Evolutionary conservation across 371 early-diverging fungal genomes (phyloP).

Genomic region (Mucor racemosus): DNA sequence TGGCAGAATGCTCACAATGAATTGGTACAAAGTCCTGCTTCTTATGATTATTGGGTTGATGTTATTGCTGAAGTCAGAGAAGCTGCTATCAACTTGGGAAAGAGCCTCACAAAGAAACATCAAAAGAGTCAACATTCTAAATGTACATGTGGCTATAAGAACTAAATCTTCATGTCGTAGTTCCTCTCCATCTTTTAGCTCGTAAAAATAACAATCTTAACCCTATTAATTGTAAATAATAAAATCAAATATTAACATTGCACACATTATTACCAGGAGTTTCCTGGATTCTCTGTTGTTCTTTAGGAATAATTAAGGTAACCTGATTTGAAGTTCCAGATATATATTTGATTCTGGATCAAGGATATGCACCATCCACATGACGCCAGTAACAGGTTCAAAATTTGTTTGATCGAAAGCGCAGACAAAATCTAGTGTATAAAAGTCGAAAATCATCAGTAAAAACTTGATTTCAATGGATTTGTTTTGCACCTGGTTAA

Average conservation of each 20-base stretch:
- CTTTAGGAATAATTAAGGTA: too few species aligned
- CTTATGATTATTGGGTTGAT: slow-evolving; percentile 23
- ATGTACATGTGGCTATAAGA: background rate
- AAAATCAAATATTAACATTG: background rate
- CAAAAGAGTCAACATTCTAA: background rate
- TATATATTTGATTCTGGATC: too few species aligned
- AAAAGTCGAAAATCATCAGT: too few species aligned
- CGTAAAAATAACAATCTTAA: background rate
- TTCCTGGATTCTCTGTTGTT: too few species aligned
- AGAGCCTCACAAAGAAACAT: background rate
- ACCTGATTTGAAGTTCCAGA: too few species aligned
- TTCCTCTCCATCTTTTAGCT: background rate
- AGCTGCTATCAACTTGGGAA: slow-evolving; percentile 12
- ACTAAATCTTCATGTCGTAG: background rate
- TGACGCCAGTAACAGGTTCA: too few species aligned
- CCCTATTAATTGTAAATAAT: background rate
- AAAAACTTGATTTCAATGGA: too few species aligned
- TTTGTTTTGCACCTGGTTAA: too few species aligned
- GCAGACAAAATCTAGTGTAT: too few species aligned
- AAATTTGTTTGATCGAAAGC: too few species aligned
- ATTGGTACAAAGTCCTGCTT: slow-evolving; percentile 18
- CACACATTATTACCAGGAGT: too few species aligned
- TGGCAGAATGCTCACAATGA: slow-evolving; percentile 19
- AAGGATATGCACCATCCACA: too few species aligned
- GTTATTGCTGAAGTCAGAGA: slow-evolving; percentile 14